Evolutionary conservation across 106 monocot species (phyloP), one percentile per base, ranked within the genome.

Genomic region (Dendrobium nobile): DNA sequence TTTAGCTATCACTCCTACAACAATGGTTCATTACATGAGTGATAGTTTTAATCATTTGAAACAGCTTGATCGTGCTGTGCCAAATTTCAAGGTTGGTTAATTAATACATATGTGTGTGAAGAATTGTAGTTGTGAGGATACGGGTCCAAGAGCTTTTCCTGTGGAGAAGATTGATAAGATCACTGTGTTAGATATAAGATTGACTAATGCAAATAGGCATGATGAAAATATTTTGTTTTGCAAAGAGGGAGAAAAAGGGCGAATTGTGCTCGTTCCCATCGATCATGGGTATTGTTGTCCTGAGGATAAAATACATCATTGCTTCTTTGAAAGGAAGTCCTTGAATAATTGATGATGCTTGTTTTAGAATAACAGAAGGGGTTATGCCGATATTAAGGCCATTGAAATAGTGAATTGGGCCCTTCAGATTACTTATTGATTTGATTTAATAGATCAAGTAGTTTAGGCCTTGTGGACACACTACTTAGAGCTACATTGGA

Each of bases 241-340:
- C 78, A 82, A 82, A 54, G 86, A 84, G 11, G 87, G 67, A 31
- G 79, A 86, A 70, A 80, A 87, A 11, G 87, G 85, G 0, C 79
- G 51, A 19, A 27, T 84, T 9, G 41, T n/a, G 31, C 77, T 93
- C 51, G 75, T 88, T 78, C 93, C 93, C 10, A 93, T 93, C 47
- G 93, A 93, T 80, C 93, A 93, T 80, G 93, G 90, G 47, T 93
- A 93, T 44, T 93, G 93, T 85, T 65, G 90, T 44, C 91, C 94
- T 67, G 94, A 94, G 82, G 88, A 86, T 64, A 28, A 28, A 28
- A 28, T 28, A 28, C 28, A 28, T 28, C 28, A 28, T 28, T 0
- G 0, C 28, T 28, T 28, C 28, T 28, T 28, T 28, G 28, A 28
- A 28, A 28, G 28, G 28, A 28, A 28, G 28, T 28, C 28, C 28